phyloP scores from a whole-genome alignment of 371 early-diverging fungal species.

The Mucor circinelloides region DNA sequence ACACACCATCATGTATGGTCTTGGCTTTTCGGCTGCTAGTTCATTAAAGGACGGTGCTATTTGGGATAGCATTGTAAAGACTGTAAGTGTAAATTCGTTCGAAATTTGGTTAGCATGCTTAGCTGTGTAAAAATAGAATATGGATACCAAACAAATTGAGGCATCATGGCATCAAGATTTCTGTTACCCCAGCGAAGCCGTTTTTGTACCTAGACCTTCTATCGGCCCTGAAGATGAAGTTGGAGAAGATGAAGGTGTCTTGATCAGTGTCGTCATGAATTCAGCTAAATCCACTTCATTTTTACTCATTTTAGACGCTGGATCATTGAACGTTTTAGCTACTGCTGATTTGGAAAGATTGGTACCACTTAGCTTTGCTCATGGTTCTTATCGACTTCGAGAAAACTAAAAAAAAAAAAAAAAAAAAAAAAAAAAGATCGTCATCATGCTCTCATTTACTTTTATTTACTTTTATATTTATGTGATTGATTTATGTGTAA shows the following conservation, averaged over 20 bases:
- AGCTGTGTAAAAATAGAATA: slow-evolving; percentile 14
- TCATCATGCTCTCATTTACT: not conserved
- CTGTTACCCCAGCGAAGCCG: slow-evolving; percentile 77
- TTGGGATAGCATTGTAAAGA: slow-evolving; percentile 74
- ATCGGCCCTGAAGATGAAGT: slow-evolving; percentile 39
- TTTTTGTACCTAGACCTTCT: slow-evolving; percentile 63
- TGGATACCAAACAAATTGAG: slow-evolving; percentile 28
- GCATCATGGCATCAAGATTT: slow-evolving; percentile 54
- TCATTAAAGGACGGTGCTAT: slow-evolving; percentile 50
- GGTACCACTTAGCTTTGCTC: slow-evolving; percentile 68
- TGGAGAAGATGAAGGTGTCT: slow-evolving; percentile 77
- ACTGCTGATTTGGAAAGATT: slow-evolving; percentile 63
- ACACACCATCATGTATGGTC: slow-evolving; percentile 71
- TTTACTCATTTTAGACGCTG: slow-evolving; percentile 74
- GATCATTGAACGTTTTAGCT: slow-evolving; percentile 63
- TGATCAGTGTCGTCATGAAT: slow-evolving; percentile 75
- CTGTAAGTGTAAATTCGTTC: slow-evolving; percentile 32
- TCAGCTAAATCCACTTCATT: slow-evolving; percentile 64
- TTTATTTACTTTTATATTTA: not conserved
- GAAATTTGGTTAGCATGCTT: no score
- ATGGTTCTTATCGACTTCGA: slow-evolving; percentile 33
- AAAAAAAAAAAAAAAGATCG: not conserved
- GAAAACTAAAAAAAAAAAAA: slow-evolving; percentile 5
- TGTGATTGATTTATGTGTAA: not conserved
- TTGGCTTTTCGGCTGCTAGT: slow-evolving; percentile 48